Percentiles rank a stretch among this genome's conserved stretches.
Conservation (phyloP, 352 stramenopile species). For the Phytopythium delawarense region DNA sequence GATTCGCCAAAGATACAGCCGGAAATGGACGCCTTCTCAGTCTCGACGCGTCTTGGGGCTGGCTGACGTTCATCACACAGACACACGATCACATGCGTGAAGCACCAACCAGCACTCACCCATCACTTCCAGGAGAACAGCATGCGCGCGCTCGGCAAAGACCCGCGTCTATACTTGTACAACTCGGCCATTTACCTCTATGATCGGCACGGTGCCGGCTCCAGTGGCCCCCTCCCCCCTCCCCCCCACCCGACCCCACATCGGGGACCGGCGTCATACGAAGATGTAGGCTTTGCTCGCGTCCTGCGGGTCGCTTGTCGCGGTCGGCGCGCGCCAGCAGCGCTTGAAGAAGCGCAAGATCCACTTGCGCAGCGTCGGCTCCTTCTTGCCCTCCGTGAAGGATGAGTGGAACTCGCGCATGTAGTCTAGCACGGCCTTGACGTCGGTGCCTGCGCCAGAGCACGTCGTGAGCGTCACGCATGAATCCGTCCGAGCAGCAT, state of each 20-base stretch:
- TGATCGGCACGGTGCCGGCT: neutral
- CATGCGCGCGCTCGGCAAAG: neutral
- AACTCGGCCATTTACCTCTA: neutral
- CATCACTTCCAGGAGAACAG: neutral
- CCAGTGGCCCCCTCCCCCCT: neutral
- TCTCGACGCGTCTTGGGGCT: neutral
- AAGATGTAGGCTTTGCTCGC: slow-evolving; percentile 53
- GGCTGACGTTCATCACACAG: neutral
- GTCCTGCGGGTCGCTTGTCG: slow-evolving; percentile 34
- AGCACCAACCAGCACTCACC: neutral
- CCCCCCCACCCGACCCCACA: neutral
- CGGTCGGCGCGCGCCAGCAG: slow-evolving; percentile 41
- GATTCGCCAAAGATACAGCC: neutral
- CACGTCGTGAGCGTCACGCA: too few species aligned
- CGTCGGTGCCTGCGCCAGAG: slow-evolving; percentile 40
- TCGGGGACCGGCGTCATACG: slow-evolving; percentile 22
- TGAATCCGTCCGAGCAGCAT: neutral
- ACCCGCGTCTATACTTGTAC: neutral
- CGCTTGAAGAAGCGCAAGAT: slow-evolving; percentile 82
- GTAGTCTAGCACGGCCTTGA: slow-evolving; percentile 68
- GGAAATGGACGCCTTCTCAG: neutral
- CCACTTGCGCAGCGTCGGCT: slow-evolving; percentile 75
- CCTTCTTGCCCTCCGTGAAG: slow-evolving; percentile 80
- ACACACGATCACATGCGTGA: neutral
- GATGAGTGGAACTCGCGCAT: slow-evolving; percentile 53